These are phyloP conservation scores for Debaryomycetaceae sp. DNA, from an alignment of 1,139 yeast genomes.

Conservation along the genomic window DNA sequence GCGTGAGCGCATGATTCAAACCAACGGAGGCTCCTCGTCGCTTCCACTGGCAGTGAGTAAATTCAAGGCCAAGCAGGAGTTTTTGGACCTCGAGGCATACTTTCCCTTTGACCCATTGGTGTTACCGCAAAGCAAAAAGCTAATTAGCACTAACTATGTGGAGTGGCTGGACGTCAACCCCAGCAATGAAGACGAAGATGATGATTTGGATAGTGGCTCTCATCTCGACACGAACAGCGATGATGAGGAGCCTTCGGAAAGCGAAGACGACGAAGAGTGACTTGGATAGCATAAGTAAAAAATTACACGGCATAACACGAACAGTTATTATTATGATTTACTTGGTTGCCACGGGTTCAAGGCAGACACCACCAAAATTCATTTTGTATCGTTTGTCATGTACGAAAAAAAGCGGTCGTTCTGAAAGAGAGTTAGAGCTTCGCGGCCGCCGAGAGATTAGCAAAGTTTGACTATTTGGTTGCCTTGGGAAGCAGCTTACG, in stretches of 20 bases:
- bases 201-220: slow-evolving; percentile 48
- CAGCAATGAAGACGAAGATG: slow-evolving; percentile 53
- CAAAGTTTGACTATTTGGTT: no score
- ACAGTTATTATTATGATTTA: no score
- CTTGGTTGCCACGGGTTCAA: no score
- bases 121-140: slow-evolving; percentile 54
- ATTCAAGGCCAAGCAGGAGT: slow-evolving; percentile 64
- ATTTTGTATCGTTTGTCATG: no score
- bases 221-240: slow-evolving; percentile 25
- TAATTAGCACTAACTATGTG: slow-evolving; percentile 55
- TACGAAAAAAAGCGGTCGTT: no score
- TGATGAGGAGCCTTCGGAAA: slow-evolving; percentile 28
- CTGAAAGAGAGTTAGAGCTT: no score
- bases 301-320: no score
- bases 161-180: slow-evolving; percentile 69
- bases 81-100: slow-evolving; percentile 82
- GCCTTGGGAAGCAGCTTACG: no score
- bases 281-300: no score
- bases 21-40: slow-evolving; percentile 19
- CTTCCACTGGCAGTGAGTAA: slow-evolving; percentile 33
- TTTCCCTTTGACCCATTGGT: slow-evolving; percentile 95
- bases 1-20: slow-evolving; percentile 50
- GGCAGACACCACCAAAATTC: no score
- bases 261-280: slow-evolving; percentile 12
- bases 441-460: no score